Conservation (phyloP, 768 basidiomycete species). For the Lactarius indigo region DNA sequence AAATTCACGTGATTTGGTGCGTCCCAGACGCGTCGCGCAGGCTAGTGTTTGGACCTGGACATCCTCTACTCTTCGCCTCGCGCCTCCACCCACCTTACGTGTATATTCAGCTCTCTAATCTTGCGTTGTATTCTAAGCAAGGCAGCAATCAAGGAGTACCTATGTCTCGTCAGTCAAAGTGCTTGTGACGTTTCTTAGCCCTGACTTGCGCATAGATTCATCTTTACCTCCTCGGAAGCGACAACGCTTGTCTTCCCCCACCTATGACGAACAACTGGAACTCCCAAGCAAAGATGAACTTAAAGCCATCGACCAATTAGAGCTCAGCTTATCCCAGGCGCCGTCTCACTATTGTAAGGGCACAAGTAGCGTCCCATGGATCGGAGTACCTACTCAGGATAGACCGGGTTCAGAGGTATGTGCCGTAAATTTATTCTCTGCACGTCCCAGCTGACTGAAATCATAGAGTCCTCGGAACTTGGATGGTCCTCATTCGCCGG, state of each 20-base stretch:
- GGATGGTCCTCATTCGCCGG: not conserved
- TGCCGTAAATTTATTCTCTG: not conserved
- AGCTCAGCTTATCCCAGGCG: constrained; percentile 13
- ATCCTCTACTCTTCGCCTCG: not conserved
- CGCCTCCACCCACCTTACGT: not conserved
- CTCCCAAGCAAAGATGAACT: constrained; percentile 42
- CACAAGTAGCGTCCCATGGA: not conserved
- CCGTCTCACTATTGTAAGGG: not conserved
- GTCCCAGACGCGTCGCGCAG: not conserved
- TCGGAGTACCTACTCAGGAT: constrained; percentile 1
- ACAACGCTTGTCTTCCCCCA: constrained; percentile 59
- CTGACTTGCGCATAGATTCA: constrained; percentile 20
- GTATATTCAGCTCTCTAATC: not conserved
- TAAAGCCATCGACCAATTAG: not conserved
- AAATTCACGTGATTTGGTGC: not conserved
- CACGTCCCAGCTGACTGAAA: not conserved
- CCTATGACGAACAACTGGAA: constrained; percentile 44
- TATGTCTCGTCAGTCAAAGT: constrained; percentile 9
- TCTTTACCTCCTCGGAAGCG: constrained; percentile 51
- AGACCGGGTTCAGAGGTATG: not conserved
- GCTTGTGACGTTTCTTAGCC: no score
- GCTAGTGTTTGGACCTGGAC: not conserved
- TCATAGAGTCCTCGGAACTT: not conserved
- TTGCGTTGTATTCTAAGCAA: not conserved
- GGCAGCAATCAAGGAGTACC: not conserved